Percentiles rank a stretch among this genome's conserved stretches.
phyloP scores from a whole-genome alignment of 345 rosid species.

The Nasturtium officinale region DNA sequence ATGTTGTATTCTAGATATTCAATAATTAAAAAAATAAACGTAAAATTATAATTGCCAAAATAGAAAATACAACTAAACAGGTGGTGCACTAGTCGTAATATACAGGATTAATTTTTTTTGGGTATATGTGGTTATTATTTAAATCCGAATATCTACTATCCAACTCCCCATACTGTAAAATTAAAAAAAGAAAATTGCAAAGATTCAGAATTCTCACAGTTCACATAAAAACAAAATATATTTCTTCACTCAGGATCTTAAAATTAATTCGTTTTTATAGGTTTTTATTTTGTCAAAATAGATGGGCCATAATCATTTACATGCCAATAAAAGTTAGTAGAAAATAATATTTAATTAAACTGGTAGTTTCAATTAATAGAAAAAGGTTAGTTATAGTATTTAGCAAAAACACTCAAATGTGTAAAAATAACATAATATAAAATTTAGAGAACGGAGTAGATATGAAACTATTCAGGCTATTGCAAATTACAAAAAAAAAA shows the following conservation, averaged over 20 bases:
- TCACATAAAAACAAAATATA: too few species aligned
- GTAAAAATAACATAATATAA: neutral
- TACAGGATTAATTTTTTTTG: too few species aligned
- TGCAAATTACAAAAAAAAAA: neutral
- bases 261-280: too few species aligned
- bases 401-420: neutral
- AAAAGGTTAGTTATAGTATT: neutral
- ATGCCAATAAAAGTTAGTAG: neutral
- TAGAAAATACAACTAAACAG: too few species aligned
- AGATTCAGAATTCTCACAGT: too few species aligned
- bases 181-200: too few species aligned
- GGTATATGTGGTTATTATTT: too few species aligned
- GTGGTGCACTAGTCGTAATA: too few species aligned
- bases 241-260: too few species aligned
- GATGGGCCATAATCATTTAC: neutral
- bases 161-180: too few species aligned
- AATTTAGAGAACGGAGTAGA: neutral
- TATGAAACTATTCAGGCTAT: neutral
- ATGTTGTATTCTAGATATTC: neutral
- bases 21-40: neutral
- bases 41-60: neutral
- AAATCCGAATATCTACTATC: too few species aligned
- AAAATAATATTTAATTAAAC: neutral
- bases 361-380: neutral
- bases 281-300: neutral